phyloP scores from a whole-genome alignment of 306 rosid species.

The Alnus glutinosa region DNA sequence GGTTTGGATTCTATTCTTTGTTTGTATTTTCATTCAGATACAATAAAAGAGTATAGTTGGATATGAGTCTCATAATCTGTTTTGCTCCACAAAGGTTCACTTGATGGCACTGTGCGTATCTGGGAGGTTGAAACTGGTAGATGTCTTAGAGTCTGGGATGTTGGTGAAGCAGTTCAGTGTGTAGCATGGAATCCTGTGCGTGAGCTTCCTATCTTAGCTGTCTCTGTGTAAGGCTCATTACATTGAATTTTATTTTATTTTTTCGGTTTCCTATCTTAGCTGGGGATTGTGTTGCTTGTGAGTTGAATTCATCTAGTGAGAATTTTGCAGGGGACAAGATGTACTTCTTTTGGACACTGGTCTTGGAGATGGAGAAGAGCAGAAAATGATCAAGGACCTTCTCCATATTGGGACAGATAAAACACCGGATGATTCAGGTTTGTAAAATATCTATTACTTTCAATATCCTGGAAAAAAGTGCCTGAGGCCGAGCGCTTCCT shows the following conservation, averaged over 20 bases:
- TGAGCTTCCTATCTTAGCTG: conserved; percentile 72
- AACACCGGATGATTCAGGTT: conserved; percentile 61
- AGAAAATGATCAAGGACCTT: conserved; percentile 61
- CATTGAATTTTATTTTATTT: conserved; percentile 1
- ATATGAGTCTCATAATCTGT: conserved; percentile 22
- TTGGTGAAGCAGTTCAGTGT: conserved; percentile 77
- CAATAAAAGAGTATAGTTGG: neutral
- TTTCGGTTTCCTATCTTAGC: neutral
- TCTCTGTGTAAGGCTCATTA: conserved; percentile 62
- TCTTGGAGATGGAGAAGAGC: conserved; percentile 81
- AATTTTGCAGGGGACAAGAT: conserved; percentile 69
- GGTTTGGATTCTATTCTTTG: conserved; percentile 47
- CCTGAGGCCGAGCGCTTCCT: conserved; percentile 56
- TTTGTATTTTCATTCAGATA: conserved; percentile 18
- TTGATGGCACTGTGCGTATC: conserved; percentile 85
- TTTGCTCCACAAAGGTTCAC: conserved; percentile 61
- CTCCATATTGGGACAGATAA: conserved; percentile 50
- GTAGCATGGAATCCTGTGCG: conserved; percentile 92
- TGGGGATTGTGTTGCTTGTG: conserved; percentile 18
- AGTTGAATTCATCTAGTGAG: conserved; percentile 10
- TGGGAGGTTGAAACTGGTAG: conserved; percentile 96
- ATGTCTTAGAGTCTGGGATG: conserved; percentile 72
- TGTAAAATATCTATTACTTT: conserved; percentile 29
- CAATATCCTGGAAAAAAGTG: conserved; percentile 13
- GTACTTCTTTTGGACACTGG: conserved; percentile 67